These are phyloP conservation scores for Beta corolliflora DNA, from an alignment of 179 eudicot species.

Conservation along the genomic window DNA sequence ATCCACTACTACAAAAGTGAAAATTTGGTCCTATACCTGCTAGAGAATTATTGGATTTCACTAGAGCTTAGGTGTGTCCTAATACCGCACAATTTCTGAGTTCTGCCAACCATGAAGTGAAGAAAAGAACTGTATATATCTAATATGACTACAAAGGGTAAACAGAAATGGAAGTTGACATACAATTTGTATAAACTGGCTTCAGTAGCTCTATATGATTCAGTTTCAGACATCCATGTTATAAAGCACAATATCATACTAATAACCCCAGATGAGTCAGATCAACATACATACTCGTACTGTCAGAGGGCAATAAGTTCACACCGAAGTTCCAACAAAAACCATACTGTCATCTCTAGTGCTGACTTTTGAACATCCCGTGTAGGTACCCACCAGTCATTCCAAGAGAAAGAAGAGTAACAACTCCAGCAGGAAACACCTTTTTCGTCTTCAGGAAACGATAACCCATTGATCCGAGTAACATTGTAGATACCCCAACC, in stretches of 20 bases:
- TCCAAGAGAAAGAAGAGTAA: slow-evolving; percentile 65
- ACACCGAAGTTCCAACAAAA: slow-evolving; percentile 8
- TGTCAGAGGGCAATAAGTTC: neutral
- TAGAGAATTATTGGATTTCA: no score
- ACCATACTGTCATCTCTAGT: slow-evolving; percentile 43
- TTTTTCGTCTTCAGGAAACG: slow-evolving; percentile 73
- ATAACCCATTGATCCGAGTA: slow-evolving; percentile 73
- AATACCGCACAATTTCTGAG: no score
- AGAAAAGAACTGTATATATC: neutral
- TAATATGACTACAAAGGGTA: no score
- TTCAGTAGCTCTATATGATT: neutral
- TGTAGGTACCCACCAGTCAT: slow-evolving; percentile 76
- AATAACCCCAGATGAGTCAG: neutral
- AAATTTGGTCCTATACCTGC: no score
- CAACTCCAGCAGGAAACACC: slow-evolving; percentile 83
- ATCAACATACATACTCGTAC: neutral
- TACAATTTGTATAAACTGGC: neutral
- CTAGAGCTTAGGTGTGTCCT: no score
- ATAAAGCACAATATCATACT: neutral
- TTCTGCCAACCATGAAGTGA: neutral
- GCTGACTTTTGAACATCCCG: slow-evolving; percentile 59
- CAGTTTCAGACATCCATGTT: neutral
- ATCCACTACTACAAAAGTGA: no score
- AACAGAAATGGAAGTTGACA: neutral
- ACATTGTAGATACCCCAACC: slow-evolving; percentile 66